Evolutionary conservation across 306 rosid species (phyloP).

Genomic region (Cicer judaicum): DNA sequence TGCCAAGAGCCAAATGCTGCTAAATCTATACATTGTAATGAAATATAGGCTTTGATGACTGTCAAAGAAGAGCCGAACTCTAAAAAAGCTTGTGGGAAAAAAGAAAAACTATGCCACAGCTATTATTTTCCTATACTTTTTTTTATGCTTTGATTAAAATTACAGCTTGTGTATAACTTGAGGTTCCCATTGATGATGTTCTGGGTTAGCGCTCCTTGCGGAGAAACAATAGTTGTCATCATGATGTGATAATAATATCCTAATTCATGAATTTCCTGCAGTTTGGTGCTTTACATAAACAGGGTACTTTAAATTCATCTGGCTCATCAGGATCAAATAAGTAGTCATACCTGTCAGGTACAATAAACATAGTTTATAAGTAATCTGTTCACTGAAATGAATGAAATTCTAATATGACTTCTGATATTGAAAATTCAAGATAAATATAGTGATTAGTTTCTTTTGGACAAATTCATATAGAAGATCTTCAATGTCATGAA

Average conservation of each 20-base stretch:
- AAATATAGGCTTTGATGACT: slow-evolving; percentile 36
- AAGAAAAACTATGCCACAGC: slow-evolving; percentile 30
- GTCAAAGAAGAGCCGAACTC: slow-evolving; percentile 43
- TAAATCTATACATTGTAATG: slow-evolving; percentile 56
- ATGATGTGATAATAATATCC: slow-evolving; percentile 44
- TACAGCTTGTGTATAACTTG: slow-evolving; percentile 59
- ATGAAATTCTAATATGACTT: background rate
- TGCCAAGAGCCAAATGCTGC: slow-evolving; percentile 49
- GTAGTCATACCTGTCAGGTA: slow-evolving; percentile 76
- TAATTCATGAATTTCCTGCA: slow-evolving; percentile 93
- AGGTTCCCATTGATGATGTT: slow-evolving; percentile 56
- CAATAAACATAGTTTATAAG: slow-evolving; percentile 37
- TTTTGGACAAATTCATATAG: background rate
- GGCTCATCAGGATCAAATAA: slow-evolving; percentile 88
- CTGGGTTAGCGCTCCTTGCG: slow-evolving; percentile 68
- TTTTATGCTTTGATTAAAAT: slow-evolving; percentile 44
- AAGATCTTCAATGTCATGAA: background rate
- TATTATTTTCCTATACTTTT: slow-evolving; percentile 28
- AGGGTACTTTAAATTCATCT: slow-evolving; percentile 89
- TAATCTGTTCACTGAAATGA: background rate
- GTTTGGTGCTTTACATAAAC: slow-evolving; percentile 85
- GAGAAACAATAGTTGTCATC: slow-evolving; percentile 67
- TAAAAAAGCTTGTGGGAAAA: slow-evolving; percentile 13
- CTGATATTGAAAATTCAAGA: background rate
- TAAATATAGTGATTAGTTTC: background rate